Evolutionary conservation across 164 flowering plant species (phyloP), one percentile per base, ranked within the genome.

Genomic region (Pachysandra terminalis): DNA sequence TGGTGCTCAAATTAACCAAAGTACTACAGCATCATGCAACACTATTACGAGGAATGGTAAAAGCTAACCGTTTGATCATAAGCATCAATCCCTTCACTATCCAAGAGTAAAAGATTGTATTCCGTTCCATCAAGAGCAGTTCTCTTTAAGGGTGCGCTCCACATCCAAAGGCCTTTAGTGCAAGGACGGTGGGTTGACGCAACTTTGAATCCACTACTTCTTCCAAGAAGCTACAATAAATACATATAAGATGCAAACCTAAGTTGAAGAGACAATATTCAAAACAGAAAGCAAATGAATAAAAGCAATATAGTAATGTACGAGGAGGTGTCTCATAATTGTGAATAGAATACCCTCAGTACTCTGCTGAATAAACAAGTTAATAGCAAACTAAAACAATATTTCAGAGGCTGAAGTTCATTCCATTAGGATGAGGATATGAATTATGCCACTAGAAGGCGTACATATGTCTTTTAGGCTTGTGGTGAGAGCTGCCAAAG

Each of bases 1-100:
- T 9, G 1, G 16, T 27, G 37, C 21, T 13, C 25, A 3, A 59
- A 19, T 67, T 13, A 32, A 28, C 23, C 28, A 53, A 66, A 23
- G n/a, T 55, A 70, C 17, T 48, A 49, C 14, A 63, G 56, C 57
- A 64, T 14, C 16, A 64, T 27, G 7, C 10, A n/a, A 17, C 28
- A 26, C 45, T 45, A 10, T 57, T 16, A 17, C 24, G 37, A n/a
- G 8, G 67, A 52, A 58, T 26, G 64, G 27, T 15, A 25, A 54
- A 57, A 58, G 61, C 90, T 72, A 58, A 96, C 99, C 83, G 98
- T 96, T 81, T 96, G 99, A 80, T 96, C 99, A 75, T 87, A 93
- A 15, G 99, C 99, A 86, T 96, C 98, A 75, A 96, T 93, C 71
- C 99, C 98, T 86, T 96, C 99, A 75, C 91, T 88, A 67, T 96